These are phyloP conservation scores for Clonostachys chloroleuca DNA, from an alignment of 2,329 filamentous ascomycete species.

Conservation along the genomic window DNA sequence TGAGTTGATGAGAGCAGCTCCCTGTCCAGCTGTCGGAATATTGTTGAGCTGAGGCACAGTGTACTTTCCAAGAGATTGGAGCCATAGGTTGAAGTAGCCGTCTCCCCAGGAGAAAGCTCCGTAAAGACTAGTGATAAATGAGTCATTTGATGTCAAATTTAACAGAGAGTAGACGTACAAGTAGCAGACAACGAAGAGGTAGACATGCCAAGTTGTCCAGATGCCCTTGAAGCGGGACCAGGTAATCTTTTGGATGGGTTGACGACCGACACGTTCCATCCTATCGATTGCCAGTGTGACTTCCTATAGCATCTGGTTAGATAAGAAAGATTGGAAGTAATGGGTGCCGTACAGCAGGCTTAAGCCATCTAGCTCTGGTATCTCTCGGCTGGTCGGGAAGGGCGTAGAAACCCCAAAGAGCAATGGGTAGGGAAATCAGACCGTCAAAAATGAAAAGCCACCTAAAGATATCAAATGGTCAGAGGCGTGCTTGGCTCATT, in stretches of 20 bases:
- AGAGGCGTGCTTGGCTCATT: no score
- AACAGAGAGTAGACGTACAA: conserved; percentile 23
- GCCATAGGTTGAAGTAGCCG: conserved; percentile 24
- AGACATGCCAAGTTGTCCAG: conserved; percentile 18
- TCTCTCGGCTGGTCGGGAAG: conserved; percentile 22
- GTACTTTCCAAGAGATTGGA: conserved; percentile 21
- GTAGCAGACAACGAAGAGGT: conserved; percentile 23
- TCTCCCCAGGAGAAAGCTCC: conserved; percentile 2
- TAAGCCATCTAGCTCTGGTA: conserved; percentile 19
- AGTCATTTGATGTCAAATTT: conserved; percentile 7
- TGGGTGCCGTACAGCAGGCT: neutral
- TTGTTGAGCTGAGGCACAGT: conserved; percentile 40
- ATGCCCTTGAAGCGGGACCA: conserved; percentile 18
- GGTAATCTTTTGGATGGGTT: conserved; percentile 20
- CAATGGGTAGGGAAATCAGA: conserved; percentile 21
- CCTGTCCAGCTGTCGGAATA: conserved; percentile 35
- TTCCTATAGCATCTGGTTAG: conserved; percentile 7
- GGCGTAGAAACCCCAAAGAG: conserved; percentile 19
- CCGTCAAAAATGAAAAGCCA: conserved; percentile 26
- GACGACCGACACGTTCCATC: conserved; percentile 20
- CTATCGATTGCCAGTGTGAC: conserved; percentile 16
- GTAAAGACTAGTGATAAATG: no score
- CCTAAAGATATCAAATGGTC: neutral
- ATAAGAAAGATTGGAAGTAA: no score
- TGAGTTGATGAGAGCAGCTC: neutral